A percentile compares a stretch with the other conserved stretches of the same genome.
Conservation (phyloP, 805 yeast genomes). For the Debaryomyces tyrocola region DNA sequence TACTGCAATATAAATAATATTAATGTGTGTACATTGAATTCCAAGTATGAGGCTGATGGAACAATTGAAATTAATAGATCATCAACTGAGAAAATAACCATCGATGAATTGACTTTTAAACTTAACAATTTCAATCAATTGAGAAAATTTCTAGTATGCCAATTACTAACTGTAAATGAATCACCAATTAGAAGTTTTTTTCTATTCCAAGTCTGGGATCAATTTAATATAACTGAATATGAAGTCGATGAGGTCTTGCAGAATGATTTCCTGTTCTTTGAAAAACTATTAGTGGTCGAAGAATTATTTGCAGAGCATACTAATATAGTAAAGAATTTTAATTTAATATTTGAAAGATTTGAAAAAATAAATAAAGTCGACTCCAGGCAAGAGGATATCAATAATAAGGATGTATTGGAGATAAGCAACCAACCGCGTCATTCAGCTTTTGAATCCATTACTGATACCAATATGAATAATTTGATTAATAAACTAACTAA, state of each 20-base stretch:
- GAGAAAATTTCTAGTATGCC: constrained; percentile 38
- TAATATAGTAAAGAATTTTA: constrained; percentile 19
- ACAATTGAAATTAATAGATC: background rate
- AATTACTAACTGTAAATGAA: constrained; percentile 37
- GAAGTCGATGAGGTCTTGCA: background rate
- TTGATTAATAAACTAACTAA: constrained; percentile 31
- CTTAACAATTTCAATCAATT: constrained; percentile 33
- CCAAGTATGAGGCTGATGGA: constrained; percentile 9
- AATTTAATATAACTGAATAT: constrained; percentile 11
- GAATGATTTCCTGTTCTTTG: constrained; percentile 7
- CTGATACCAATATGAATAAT: constrained; percentile 18
- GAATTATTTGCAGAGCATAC: constrained; percentile 23
- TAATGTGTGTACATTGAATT: constrained; percentile 15
- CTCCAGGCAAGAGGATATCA: background rate
- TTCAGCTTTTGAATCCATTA: background rate
- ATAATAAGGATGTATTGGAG: constrained; percentile 17
- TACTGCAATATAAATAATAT: constrained; percentile 40
- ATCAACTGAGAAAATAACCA: background rate
- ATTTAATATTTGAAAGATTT: constrained; percentile 27
- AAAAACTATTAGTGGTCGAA: constrained; percentile 18
- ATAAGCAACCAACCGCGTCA: constrained; percentile 1
- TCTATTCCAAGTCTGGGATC: constrained; percentile 26
- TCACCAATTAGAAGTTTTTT: constrained; percentile 28
- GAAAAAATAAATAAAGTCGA: constrained; percentile 9
- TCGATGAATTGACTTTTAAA: constrained; percentile 15